phyloP scores from a whole-genome alignment of 2,329 filamentous ascomycete species.

The Capronia epimyces region DNA sequence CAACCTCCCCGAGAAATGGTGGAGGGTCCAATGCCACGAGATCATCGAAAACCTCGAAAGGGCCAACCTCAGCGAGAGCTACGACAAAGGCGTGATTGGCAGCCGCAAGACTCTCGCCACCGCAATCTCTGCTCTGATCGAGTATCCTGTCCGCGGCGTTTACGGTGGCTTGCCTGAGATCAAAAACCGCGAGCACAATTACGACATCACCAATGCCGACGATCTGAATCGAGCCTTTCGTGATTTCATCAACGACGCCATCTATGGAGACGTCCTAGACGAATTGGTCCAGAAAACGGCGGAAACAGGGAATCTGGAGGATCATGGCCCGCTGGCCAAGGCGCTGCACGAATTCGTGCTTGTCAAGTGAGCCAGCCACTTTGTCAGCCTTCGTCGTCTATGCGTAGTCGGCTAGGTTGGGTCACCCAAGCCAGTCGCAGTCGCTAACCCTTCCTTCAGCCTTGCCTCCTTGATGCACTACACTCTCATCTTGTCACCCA shows the following conservation, averaged over 20 bases:
- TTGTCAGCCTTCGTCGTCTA: slow-evolving; percentile 12
- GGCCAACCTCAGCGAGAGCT: slow-evolving; percentile 71
- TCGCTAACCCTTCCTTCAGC: slow-evolving; percentile 38
- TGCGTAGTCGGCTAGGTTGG: no score
- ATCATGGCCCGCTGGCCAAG: slow-evolving; percentile 57
- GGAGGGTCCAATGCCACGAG: slow-evolving; percentile 56
- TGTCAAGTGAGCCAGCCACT: slow-evolving; percentile 56
- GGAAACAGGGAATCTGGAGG: slow-evolving; percentile 58
- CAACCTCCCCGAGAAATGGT: slow-evolving; percentile 60
- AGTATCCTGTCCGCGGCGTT: slow-evolving; percentile 62
- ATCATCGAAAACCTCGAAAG: slow-evolving; percentile 59
- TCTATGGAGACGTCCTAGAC: slow-evolving; percentile 64
- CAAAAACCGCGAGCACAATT: slow-evolving; percentile 37
- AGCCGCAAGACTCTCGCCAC: slow-evolving; percentile 70
- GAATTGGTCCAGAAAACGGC: slow-evolving; percentile 58
- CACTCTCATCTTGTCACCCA: slow-evolving; percentile 65
- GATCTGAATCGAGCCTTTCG: slow-evolving; percentile 62
- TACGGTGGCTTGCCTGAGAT: slow-evolving; percentile 54
- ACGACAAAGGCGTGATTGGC: slow-evolving; percentile 71
- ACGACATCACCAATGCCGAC: slow-evolving; percentile 55
- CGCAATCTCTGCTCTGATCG: slow-evolving; percentile 62
- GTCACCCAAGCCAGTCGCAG: neutral
- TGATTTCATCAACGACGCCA: slow-evolving; percentile 58
- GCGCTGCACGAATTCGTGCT: slow-evolving; percentile 63
- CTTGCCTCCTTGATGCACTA: slow-evolving; percentile 70